Evolutionary conservation across 805 yeast species (phyloP).

Genomic region (Nakazawaea sp.): DNA sequence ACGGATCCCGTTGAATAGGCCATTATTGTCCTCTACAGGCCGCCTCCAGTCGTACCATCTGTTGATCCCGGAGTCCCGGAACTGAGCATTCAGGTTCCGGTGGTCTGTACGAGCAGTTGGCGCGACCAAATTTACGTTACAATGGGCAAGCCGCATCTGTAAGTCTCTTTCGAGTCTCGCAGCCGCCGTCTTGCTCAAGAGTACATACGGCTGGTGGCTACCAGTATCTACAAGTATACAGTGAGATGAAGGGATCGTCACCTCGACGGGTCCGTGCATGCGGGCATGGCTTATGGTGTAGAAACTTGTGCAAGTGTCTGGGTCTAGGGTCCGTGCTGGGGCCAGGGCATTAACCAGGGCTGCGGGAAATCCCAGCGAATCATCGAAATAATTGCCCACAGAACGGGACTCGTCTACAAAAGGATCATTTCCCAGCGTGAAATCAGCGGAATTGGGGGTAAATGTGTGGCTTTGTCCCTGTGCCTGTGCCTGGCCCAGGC

Average conservation of each 20-base stretch:
- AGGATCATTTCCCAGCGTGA: too few species aligned
- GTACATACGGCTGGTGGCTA: constrained; percentile 8
- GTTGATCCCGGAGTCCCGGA: constrained; percentile 2
- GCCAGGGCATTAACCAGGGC: too few species aligned
- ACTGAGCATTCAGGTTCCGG: constrained; percentile 5
- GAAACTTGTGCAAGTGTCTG: too few species aligned
- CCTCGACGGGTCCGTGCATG: neutral
- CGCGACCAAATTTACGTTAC: neutral
- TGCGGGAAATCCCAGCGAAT: too few species aligned
- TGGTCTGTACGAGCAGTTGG: constrained; percentile 8
- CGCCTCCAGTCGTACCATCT: constrained; percentile 9
- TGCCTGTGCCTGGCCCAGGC: too few species aligned
- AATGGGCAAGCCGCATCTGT: neutral
- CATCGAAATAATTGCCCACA: too few species aligned
- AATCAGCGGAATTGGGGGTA: too few species aligned
- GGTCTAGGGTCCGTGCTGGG: too few species aligned
- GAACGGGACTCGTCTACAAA: too few species aligned
- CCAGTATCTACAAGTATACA: constrained; percentile 10
- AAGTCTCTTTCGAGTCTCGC: neutral
- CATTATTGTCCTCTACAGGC: neutral
- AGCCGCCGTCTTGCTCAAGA: constrained; percentile 1
- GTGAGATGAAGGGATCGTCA: constrained; percentile 5
- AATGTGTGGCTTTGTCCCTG: too few species aligned
- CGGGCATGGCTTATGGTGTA: too few species aligned
- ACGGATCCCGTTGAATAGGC: constrained; percentile 9